phyloP scores from a whole-genome alignment of 164 flowering plant species.

The Brasenia schreberi region DNA sequence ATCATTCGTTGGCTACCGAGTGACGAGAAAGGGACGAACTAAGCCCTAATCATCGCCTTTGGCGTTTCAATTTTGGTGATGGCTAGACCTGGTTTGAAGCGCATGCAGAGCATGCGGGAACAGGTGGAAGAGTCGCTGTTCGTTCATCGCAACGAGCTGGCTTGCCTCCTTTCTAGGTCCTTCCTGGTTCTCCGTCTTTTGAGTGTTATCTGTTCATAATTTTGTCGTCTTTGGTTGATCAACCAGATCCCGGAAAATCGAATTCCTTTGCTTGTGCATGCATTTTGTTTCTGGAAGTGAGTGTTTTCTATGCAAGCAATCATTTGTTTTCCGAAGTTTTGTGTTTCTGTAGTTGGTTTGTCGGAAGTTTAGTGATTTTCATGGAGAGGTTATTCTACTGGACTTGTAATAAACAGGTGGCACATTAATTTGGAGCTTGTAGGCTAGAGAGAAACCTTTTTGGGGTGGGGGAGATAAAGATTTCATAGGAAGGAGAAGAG shows the following conservation, averaged over 20 bases:
- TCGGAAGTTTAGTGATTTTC: background rate
- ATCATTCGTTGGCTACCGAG: no score
- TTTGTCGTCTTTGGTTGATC: background rate
- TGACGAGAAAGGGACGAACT: no score
- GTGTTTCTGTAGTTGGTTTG: background rate
- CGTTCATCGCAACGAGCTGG: slow-evolving; percentile 62
- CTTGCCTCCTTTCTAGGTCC: slow-evolving; percentile 70
- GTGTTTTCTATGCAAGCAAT: no score
- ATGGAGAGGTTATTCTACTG: no score
- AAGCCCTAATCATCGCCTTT: no score
- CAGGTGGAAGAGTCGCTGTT: slow-evolving; percentile 61
- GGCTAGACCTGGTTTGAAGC: slow-evolving; percentile 11
- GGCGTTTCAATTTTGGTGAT: slow-evolving; percentile 4
- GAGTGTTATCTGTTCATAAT: background rate
- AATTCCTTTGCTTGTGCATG: background rate
- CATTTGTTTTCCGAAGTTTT: background rate
- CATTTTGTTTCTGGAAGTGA: no score
- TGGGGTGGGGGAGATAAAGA: no score
- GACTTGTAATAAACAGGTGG: no score
- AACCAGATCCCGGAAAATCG: background rate
- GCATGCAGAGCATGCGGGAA: slow-evolving; percentile 45
- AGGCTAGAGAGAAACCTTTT: no score
- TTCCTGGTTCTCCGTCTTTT: background rate
- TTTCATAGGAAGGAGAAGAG: no score
- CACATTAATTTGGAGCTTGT: no score